Percentiles rank a stretch among this genome's conserved stretches.
phyloP scores from a whole-genome alignment of 208 protist species.

The Trypanosoma boissoni region DNA sequence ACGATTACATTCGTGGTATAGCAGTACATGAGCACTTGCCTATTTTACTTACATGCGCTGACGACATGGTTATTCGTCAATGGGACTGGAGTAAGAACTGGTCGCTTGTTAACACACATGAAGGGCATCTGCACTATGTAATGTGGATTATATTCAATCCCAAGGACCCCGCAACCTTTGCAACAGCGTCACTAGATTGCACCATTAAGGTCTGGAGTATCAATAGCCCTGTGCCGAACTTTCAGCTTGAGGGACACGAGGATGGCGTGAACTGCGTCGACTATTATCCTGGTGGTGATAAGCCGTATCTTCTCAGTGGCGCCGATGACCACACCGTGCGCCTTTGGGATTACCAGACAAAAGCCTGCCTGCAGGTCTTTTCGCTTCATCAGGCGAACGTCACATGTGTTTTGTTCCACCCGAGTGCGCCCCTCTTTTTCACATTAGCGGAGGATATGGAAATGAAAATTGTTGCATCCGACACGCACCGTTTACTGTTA shows the following conservation, averaged over 20 bases:
- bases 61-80: slow-evolving; percentile 98
- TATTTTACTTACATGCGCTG: slow-evolving; percentile 94
- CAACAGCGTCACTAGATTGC: slow-evolving; percentile 96
- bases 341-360: slow-evolving; percentile 99
- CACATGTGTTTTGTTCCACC: slow-evolving; percentile 95
- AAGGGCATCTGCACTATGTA: slow-evolving; percentile 98
- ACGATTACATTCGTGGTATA: slow-evolving; percentile 96
- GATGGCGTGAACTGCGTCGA: slow-evolving; percentile 99
- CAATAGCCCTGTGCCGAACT: slow-evolving; percentile 91
- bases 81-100: slow-evolving; percentile 99
- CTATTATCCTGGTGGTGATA: slow-evolving; percentile 97
- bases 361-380: slow-evolving; percentile 95
- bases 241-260: slow-evolving; percentile 97
- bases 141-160: slow-evolving; percentile 98
- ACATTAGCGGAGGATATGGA: slow-evolving; percentile 95
- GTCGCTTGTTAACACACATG: slow-evolving; percentile 90
- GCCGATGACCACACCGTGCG: slow-evolving; percentile 96
- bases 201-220: slow-evolving; percentile 97
- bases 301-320: slow-evolving; percentile 97
- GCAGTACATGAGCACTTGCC: slow-evolving; percentile 97
- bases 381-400: slow-evolving; percentile 97
- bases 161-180: slow-evolving; percentile 98
- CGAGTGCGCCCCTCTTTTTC: slow-evolving; percentile 96
- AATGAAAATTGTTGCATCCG: slow-evolving; percentile 92
- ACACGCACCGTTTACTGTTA: slow-evolving; percentile 95